A percentile compares a stretch with the other conserved stretches of the same genome.
Conservation (phyloP, 192 early-diverging fungal genomes). For the Coemansia sp. region DNA sequence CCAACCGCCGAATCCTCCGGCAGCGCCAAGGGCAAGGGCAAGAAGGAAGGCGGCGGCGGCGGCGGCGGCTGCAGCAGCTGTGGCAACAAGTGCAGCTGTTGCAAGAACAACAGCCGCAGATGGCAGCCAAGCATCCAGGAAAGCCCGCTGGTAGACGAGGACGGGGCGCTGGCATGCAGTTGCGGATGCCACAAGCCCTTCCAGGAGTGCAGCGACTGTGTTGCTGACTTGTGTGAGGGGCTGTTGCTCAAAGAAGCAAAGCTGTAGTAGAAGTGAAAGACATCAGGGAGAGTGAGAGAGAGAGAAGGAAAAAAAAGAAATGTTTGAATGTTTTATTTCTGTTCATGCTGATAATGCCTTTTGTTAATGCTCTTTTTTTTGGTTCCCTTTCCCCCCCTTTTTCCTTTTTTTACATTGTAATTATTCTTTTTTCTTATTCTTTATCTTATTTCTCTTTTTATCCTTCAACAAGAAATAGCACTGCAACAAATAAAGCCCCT, state of each 20-base stretch:
- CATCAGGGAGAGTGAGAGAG: not conserved
- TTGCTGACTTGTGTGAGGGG: conserved; percentile 56
- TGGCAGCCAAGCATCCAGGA: conserved; percentile 36
- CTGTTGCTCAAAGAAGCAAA: conserved; percentile 19
- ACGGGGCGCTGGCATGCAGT: conserved; percentile 59
- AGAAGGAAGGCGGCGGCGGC: not conserved
- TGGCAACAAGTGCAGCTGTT: conserved; percentile 21
- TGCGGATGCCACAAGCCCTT: conserved; percentile 62
- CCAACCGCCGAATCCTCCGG: not conserved
- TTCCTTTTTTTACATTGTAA: not conserved
- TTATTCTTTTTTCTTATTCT: not conserved
- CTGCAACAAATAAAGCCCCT: no score
- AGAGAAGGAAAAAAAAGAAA: not conserved
- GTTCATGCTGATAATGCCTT: not conserved
- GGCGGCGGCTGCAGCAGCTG: conserved; percentile 1
- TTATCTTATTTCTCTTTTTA: not conserved
- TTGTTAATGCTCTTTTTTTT: no score
- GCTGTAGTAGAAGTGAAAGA: not conserved
- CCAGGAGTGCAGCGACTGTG: conserved; percentile 57
- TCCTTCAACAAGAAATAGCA: not conserved
- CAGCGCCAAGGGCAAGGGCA: not conserved
- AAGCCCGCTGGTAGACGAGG: conserved; percentile 39
- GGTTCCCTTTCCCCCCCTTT: no score
- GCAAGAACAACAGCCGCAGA: conserved; percentile 13
- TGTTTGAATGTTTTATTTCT: conserved; percentile 4